Evolutionary conservation across 2,329 filamentous ascomycete genomes (phyloP).

Genomic region (Aspergillus clavatus): DNA sequence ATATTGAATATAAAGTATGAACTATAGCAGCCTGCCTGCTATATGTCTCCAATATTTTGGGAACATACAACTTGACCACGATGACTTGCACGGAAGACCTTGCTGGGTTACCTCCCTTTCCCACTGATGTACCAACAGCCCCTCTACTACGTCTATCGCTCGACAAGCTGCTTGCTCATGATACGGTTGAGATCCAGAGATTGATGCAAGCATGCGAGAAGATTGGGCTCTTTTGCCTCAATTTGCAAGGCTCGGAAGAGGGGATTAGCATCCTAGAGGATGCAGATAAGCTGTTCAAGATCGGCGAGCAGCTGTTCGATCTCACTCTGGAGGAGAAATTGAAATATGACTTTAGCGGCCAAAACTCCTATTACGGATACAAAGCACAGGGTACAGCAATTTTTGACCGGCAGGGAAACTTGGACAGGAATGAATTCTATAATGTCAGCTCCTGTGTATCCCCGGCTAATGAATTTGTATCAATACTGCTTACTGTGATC

Average conservation of each 20-base stretch:
- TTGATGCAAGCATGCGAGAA: constrained; percentile 42
- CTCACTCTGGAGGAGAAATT: constrained; percentile 48
- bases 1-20: neutral
- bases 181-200: constrained; percentile 31
- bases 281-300: constrained; percentile 44
- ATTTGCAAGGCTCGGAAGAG: constrained; percentile 37
- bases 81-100: constrained; percentile 15
- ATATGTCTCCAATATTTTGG: neutral
- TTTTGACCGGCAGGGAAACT: constrained; percentile 46
- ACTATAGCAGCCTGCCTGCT: neutral
- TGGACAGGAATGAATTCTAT: constrained; percentile 52
- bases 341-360: constrained; percentile 50
- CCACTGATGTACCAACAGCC: constrained; percentile 39
- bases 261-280: constrained; percentile 41
- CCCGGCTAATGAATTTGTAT: too few relatives aligned
- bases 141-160: constrained; percentile 43
- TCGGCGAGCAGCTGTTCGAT: constrained; percentile 46
- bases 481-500: too few relatives aligned
- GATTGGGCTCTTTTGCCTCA: constrained; percentile 56
- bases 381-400: constrained; percentile 46
- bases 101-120: constrained; percentile 37
- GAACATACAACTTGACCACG: neutral
- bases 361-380: constrained; percentile 52
- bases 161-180: constrained; percentile 32
- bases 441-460: constrained; percentile 37